Evolutionary conservation across 768 basidiomycete genomes (phyloP).

Genomic region (Phaeotremella fagi): DNA sequence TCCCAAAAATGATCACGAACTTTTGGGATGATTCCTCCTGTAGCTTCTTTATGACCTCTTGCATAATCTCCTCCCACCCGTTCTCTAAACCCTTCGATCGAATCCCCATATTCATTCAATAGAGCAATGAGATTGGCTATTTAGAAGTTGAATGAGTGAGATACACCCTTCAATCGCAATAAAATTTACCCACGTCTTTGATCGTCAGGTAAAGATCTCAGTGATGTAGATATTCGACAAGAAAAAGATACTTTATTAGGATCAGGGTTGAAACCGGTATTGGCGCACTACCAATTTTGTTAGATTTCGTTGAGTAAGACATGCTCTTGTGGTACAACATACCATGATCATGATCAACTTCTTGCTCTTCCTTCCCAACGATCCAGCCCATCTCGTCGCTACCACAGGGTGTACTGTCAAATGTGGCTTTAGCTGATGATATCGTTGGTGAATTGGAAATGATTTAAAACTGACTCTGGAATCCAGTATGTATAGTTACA

Average conservation of each 20-base stretch:
- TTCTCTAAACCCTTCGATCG: constrained; percentile 47
- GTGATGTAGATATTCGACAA: constrained; percentile 50
- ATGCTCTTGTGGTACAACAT: not conserved
- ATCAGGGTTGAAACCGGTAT: constrained; percentile 50
- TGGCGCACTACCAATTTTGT: constrained; percentile 50
- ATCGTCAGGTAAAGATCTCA: constrained; percentile 43
- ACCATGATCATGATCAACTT: constrained; percentile 45
- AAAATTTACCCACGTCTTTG: constrained; percentile 36
- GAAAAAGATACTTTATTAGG: constrained; percentile 50
- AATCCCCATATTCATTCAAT: constrained; percentile 49
- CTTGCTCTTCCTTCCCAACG: constrained; percentile 47
- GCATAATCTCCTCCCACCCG: constrained; percentile 54
- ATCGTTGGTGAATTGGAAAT: not conserved
- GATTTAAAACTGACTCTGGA: constrained; percentile 44
- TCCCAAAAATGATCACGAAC: constrained; percentile 9
- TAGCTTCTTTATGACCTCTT: constrained; percentile 54
- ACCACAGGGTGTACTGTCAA: constrained; percentile 51
- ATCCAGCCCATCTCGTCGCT: constrained; percentile 54
- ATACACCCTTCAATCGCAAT: not conserved
- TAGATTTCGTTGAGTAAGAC: not conserved
- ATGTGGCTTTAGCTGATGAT: not conserved
- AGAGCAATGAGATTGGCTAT: constrained; percentile 50
- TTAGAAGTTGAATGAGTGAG: not conserved
- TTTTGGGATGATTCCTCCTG: constrained; percentile 55
- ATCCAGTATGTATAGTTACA: constrained; percentile 51